A percentile compares a stretch with the other conserved stretches of the same genome.
Conservation (phyloP, 139 green algal species). For the Eudorina sp. region DNA sequence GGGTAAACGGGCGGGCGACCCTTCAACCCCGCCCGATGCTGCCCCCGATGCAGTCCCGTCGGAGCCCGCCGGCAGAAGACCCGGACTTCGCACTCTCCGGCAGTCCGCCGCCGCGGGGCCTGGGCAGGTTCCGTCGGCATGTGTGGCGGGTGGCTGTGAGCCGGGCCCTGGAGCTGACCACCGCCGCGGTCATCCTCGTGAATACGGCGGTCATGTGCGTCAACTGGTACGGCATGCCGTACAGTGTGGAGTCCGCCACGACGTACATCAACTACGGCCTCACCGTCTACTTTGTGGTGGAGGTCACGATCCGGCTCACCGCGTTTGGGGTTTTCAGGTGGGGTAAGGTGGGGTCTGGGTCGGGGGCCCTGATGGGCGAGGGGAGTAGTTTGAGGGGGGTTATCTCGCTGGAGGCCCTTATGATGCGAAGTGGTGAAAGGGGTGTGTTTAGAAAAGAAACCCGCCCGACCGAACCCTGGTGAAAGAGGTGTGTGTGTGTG, state of each 20-base stretch:
- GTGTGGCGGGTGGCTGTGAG: constrained; percentile 4
- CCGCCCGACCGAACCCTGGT: no score
- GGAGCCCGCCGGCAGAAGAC: neutral
- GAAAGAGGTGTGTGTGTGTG: no score
- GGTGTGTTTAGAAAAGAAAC: no score
- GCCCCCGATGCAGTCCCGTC: neutral
- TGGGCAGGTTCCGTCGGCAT: neutral
- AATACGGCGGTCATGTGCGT: constrained; percentile 61
- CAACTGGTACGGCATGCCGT: constrained; percentile 61
- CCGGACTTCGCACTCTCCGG: neutral
- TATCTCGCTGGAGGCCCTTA: no score
- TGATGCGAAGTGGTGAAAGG: no score
- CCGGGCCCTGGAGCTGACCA: constrained; percentile 14
- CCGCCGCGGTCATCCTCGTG: constrained; percentile 41
- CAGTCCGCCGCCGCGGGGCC: neutral
- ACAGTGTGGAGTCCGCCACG: constrained; percentile 26
- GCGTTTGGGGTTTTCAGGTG: no score
- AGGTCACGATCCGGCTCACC: constrained; percentile 80
- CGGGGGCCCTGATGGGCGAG: no score
- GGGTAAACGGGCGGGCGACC: no score
- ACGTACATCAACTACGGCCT: constrained; percentile 70
- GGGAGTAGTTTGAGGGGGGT: no score
- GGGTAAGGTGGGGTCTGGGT: neutral
- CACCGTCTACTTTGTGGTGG: constrained; percentile 59
- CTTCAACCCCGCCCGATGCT: no score